These are phyloP conservation scores for Aspergillus ruber DNA, from an alignment of 2,329 filamentous ascomycete genomes.

Conservation along the genomic window DNA sequence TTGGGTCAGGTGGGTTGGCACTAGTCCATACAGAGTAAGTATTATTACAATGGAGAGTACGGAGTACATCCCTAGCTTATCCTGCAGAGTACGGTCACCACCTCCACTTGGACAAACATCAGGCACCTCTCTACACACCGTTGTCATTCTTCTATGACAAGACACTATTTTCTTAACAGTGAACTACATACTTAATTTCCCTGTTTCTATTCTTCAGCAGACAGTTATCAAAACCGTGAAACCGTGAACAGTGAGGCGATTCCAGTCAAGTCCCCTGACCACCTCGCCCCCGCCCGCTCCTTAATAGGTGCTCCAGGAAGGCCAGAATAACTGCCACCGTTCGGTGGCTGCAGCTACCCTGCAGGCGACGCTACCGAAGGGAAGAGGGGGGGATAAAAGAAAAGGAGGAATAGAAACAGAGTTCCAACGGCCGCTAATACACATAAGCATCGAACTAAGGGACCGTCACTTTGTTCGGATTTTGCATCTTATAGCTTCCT, in stretches of 20 bases:
- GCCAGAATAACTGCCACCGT: constrained; percentile 6
- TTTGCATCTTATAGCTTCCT: constrained; percentile 1
- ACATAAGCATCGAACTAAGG: neutral
- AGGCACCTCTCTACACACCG: neutral
- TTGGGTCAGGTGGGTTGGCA: neutral
- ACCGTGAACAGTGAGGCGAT: neutral
- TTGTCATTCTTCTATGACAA: neutral
- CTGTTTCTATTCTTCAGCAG: no score
- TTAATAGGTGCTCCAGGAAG: neutral
- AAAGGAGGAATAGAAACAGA: neutral
- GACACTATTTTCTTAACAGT: neutral
- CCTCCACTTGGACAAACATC: constrained; percentile 5
- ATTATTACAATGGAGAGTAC: constrained; percentile 1
- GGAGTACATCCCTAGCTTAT: constrained; percentile 9
- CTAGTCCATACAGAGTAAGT: neutral
- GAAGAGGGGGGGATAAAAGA: neutral
- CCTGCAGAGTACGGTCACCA: constrained; percentile 6
- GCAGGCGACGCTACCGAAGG: constrained; percentile 2
- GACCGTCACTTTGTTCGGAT: neutral
- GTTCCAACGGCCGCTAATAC: neutral
- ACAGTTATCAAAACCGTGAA: no score
- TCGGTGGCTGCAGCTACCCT: constrained; percentile 10
- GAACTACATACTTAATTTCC: neutral
- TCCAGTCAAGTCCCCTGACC: constrained; percentile 3
- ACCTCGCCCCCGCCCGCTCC: neutral